Base-by-base conservation (phyloP, 2,329 filamentous ascomycete genomes). In the Clathrospora elynae region DNA sequence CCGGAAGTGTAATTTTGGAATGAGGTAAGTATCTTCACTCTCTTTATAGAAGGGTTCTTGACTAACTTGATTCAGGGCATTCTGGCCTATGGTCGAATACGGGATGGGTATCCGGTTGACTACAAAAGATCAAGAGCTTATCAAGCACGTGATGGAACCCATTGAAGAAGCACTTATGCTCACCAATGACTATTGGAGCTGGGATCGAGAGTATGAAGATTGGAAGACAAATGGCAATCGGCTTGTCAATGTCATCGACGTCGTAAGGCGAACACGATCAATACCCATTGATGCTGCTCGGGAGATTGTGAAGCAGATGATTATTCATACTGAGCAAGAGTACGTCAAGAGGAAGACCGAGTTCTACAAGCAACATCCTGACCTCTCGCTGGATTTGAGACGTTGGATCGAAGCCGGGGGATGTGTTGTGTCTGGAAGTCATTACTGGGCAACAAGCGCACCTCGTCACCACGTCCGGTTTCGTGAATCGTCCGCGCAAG, bases 11-110 rank as follows among this genome's bases (percentile, higher is more conserved):
- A 38, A 38, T 7, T 25, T 25, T 6, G 35, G 35, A 22, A 38
- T 38, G 35, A n/a, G 20, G 35, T 38, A 23, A 31, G 35, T n/a
- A 7, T 10, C 9, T 4, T n/a, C 17, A 16, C 5, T 22, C 16
- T 5, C 2, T 1, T 6, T 5, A 5, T 9, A n/a, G n/a, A n/a
- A n/a, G n/a, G n/a, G n/a, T 29, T 3, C 12, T 9, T 22, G 11
- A 5, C 35, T 38, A n/a, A 30, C 23, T 8, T 24, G 7, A 9
- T 6, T 2, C 13, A 31, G 35, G 3, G 25, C 23, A 4, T 38
- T 38, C 26, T 38, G 35, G 35, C 18, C 25, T 5, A 38, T 38
- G 35, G 18, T 29, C 5, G 25, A 38, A 20, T 38, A 30, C 35
- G 23, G 35, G 18, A 17, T 38, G 9, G 35, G 35, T 10, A n/a